Evolutionary conservation across 257 asterid genomes (phyloP), one percentile per base, ranked within the genome.

Genomic region (Fraxinus cuspidata): DNA sequence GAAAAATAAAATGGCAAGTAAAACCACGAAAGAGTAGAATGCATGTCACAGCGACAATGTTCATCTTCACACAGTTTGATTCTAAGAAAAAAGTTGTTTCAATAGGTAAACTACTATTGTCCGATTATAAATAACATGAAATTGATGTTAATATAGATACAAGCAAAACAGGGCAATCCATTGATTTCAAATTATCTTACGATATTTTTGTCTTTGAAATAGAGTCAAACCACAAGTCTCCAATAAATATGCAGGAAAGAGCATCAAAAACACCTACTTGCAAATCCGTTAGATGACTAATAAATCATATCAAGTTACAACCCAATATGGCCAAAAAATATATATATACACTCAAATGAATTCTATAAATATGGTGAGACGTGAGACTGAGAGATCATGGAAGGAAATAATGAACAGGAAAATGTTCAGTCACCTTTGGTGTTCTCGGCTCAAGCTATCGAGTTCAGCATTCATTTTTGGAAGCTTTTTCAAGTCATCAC

Each of bases 191-290:
- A 16, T 53, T 18, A 18, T 53, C 25, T 16, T 2, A 5, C 7
- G 64, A 16, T 16, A 56, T n/a, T 53, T 47, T 56, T 56, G 27
- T 6, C 23, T 56, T 56, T n/a, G 65, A 19, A 56, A n/a, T 18
- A n/a, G n/a, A n/a, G n/a, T n/a, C n/a, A n/a, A n/a, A n/a, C n/a
- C 65, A 19, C 27, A 56, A n/a, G 25, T n/a, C 65, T 5, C 25
- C 65, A 56, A 56, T 56, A 65, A 47, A 28, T 34, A n/a, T 77
- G 37, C 5, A 44, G 29, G 42, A 27, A 67, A 21, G 28, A 19
- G 76, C 58, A 49, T 40, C n/a, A 60, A 69, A 69, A 3, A 73
- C 37, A 21, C 70, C 69, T 7, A 58, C 40, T 51, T 44, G 63
- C 31, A 35, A 27, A 35, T 47, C 31, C 32, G 58, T 74, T n/a